Percentiles rank a stretch among this genome's conserved stretches.
Evolutionary conservation across 176 grass and related monocot genomes (phyloP).

Genomic region (Hordeum marinum): DNA sequence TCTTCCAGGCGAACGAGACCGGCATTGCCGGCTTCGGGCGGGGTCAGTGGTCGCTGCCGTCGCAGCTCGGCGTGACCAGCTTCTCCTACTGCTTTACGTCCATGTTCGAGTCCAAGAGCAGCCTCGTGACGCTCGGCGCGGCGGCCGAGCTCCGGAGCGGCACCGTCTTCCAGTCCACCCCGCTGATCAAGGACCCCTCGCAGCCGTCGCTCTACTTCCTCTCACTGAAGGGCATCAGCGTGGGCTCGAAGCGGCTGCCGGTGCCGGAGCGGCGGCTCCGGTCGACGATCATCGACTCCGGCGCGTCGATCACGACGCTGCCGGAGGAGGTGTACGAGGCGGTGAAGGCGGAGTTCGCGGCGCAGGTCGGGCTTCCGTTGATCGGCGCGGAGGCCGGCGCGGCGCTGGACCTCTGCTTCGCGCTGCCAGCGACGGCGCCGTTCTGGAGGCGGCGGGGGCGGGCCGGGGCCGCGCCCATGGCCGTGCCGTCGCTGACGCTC

Average conservation of each 20-base stretch:
- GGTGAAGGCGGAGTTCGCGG: constrained; percentile 58
- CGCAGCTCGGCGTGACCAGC: constrained; percentile 49
- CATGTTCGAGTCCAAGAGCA: constrained; percentile 51
- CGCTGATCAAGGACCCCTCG: constrained; percentile 35
- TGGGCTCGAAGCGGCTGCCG: constrained; percentile 42
- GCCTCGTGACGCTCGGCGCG: constrained; percentile 67
- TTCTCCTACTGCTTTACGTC: constrained; percentile 88
- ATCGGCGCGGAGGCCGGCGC: constrained; percentile 5
- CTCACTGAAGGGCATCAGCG: constrained; percentile 40
- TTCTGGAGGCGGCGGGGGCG: constrained; percentile 5
- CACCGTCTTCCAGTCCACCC: constrained; percentile 22
- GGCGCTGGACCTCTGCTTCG: constrained; percentile 70
- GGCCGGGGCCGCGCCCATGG: neutral
- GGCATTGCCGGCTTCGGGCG: constrained; percentile 77
- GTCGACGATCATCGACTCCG: constrained; percentile 78
- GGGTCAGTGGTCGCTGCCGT: constrained; percentile 39
- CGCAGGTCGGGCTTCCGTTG: constrained; percentile 38
- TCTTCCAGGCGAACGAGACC: constrained; percentile 60
- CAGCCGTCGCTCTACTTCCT: constrained; percentile 71
- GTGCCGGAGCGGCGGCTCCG: constrained; percentile 30
- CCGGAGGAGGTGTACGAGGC: constrained; percentile 44
- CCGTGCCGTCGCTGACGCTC: constrained; percentile 58
- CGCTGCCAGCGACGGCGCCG: constrained; percentile 21
- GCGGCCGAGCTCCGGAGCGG: constrained; percentile 32
- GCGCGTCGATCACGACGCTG: constrained; percentile 57